Conservation (phyloP, 108 stramenopile species). For the Skeletonema costatum region DNA sequence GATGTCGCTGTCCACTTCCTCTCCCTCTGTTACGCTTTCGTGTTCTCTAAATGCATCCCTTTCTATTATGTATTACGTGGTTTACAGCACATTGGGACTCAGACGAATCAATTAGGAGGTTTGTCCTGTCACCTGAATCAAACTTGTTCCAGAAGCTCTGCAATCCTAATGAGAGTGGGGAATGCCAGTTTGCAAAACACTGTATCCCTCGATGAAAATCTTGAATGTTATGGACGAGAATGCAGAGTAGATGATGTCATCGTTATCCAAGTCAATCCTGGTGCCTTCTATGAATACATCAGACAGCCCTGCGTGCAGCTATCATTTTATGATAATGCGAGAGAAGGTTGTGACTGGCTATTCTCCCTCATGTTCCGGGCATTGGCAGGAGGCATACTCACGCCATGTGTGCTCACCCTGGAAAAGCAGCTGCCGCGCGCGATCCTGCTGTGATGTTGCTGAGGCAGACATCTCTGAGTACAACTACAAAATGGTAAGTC, state of each 20-base stretch:
- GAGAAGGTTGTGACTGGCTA: constrained; percentile 48
- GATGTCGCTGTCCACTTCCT: not conserved
- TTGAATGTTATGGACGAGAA: constrained; percentile 55
- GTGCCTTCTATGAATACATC: constrained; percentile 70
- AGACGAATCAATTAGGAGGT: constrained; percentile 41
- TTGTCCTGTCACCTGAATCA: constrained; percentile 38
- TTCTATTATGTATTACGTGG: not conserved
- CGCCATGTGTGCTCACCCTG: constrained; percentile 49
- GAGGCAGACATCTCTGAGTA: constrained; percentile 1
- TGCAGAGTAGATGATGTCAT: constrained; percentile 60
- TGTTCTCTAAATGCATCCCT: not conserved
- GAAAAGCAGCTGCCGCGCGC: constrained; percentile 26
- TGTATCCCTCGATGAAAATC: constrained; percentile 46
- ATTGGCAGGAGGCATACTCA: constrained; percentile 23
- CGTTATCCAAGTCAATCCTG: constrained; percentile 51
- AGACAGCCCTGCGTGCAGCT: constrained; percentile 58
- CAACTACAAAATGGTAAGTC: constrained; percentile 23
- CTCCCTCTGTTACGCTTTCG: not conserved
- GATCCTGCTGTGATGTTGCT: constrained; percentile 37
- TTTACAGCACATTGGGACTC: constrained; percentile 12
- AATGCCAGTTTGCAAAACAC: constrained; percentile 46
- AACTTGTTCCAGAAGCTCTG: constrained; percentile 51
- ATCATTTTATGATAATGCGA: constrained; percentile 55
- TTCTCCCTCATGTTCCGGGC: not conserved
- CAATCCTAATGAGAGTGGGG: constrained; percentile 23